Evolutionary conservation across 768 basidiomycete species (phyloP), one percentile per base, ranked within the genome.

Genomic region (Sarcodon sp.): DNA sequence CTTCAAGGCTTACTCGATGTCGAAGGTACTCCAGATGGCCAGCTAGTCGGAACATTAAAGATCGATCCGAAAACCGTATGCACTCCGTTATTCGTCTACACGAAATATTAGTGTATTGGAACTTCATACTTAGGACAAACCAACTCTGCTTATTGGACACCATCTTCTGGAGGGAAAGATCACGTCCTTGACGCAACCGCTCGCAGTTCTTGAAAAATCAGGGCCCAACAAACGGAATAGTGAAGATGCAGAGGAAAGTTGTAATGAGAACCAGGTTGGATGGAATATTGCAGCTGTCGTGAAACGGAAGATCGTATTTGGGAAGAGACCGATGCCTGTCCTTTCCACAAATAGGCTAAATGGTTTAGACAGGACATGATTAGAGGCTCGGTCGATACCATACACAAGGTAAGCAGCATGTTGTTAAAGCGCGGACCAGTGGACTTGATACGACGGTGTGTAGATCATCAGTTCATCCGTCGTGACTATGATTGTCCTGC

Each of bases 131-230:
- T 44, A 89, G 87, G 80, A 76, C 52, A 87, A 82, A 54, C 80
- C 87, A 3, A 89, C 80, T 2, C 71, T 97, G 6, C 63, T 71
- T 47, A 85, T 97, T 50, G 92, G 92, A 10, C 82, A 93, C 63
- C 90, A 96, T 57, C 70, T 92, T 32, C 77, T 97, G 4, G 93
- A 97, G 58, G 92, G 92, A 47, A 87, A 85, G 59, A 70, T 94
- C 51, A 71, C 77, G 33, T 69, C 64, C 41, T 70, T 97, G 6
- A 66, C 82, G 2, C 93, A 88, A 59, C 90, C 92, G 0, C 70
- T 88, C 31, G 93, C 86, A 3, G 76, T 96, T 37, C 71, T 96
- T 32, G 68, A 73, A 48, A 48, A 10, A 18, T 33, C 63, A 64
- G 50, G n/a, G 44, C 6, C 38, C 36, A 3, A 50, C 50, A 6